Evolutionary conservation across 1,284 basidiomycete species (phyloP), one percentile per base, ranked within the genome.

Genomic region (Trametes pubescens): DNA sequence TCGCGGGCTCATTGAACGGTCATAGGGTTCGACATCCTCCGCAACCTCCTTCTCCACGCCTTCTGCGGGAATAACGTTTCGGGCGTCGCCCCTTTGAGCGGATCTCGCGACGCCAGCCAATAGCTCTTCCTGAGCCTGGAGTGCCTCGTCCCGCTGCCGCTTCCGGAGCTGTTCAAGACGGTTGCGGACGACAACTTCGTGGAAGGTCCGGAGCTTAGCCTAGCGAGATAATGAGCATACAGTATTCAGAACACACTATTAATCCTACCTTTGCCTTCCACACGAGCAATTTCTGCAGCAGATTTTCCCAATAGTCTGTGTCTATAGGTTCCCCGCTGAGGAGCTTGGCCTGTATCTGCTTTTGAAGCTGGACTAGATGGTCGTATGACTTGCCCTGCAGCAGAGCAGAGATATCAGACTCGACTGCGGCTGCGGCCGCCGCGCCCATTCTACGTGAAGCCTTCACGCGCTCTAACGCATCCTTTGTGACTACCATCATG

Each of bases 401-500:
- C 43, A 95, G 81, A 1, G 84, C 81, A 18, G 88, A 84, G 69
- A 96, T 90, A 71, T 95, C 92, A 18, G 84, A 77, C 77, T 95
- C 93, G 16, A 96, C 93, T n/a, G 90, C 89, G 2, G 86, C 87
- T 21, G 90, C 88, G 16, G 88, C 88, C 66, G 86, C 86, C 61
- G 80, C 78, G 51, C 88, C 89, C 74, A 88, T 83, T 35, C 80
- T 85, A 72, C 81, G 84, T 76, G 81, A 84, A 51, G 76, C 80
- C 69, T 84, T 85, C 59, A 96, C 86, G 58, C 87, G 85, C 52
- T 96, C 94, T n/a, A 99, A 79, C 51, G 91, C 88, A 76, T 98
- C 93, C 74, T 96, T 93, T 78, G 96, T 98, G 2, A 99, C 90
- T 10, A 98, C 92, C 86, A 97, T 92, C 94, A 99, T 97, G 70